Evolutionary conservation across 2,329 filamentous ascomycete species (phyloP).

Genomic region (Sporothrix euskadiensis): DNA sequence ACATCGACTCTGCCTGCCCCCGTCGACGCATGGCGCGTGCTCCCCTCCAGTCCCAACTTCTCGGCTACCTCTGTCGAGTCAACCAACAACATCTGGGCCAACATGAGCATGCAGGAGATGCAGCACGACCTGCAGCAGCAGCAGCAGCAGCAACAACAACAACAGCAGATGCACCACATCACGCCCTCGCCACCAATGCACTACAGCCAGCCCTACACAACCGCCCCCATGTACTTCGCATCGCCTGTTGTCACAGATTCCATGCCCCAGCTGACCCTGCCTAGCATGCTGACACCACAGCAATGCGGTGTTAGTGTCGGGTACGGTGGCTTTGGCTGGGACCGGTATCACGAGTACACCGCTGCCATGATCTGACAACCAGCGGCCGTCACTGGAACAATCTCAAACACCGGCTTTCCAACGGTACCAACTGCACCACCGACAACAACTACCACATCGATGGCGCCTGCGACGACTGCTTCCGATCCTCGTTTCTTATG

Average conservation of each 20-base stretch:
- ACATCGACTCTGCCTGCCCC: conserved; percentile 56
- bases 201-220: conserved; percentile 75
- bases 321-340: conserved; percentile 82
- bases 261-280: conserved; percentile 75
- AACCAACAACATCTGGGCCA: conserved; percentile 71
- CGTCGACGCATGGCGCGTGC: conserved; percentile 85
- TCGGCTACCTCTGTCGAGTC: conserved; percentile 70
- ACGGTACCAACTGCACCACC: conserved; percentile 42
- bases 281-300: conserved; percentile 77
- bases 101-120: conserved; percentile 52
- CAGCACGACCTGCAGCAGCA: conserved; percentile 65
- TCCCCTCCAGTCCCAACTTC: conserved; percentile 78
- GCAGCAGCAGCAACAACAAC: not conserved
- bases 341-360: conserved; percentile 79
- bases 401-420: conserved; percentile 41
- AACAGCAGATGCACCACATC: conserved; percentile 55
- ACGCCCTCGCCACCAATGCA: conserved; percentile 78
- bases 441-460: not conserved
- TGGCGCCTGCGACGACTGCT: conserved; percentile 30
- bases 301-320: conserved; percentile 77
- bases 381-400: conserved; percentile 50
- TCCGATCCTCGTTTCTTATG: conserved; percentile 21
- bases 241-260: conserved; percentile 72
- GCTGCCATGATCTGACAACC: conserved; percentile 77
- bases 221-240: conserved; percentile 73